phyloP scores from a whole-genome alignment of 345 rosid genomes.

The Odontarrhena argentea region DNA sequence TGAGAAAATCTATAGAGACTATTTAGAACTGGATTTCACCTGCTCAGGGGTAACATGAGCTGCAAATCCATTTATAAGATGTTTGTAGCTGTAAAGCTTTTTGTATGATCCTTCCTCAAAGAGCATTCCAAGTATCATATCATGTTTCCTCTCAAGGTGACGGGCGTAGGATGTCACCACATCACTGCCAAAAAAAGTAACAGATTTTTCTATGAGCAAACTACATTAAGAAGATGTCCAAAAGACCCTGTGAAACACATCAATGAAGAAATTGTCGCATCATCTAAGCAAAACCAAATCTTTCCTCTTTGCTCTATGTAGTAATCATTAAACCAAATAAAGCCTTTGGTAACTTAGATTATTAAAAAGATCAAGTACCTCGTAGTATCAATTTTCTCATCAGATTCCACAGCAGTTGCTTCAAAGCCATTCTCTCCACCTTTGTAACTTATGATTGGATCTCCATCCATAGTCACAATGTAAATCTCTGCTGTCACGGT shows the following conservation, averaged over 20 bases:
- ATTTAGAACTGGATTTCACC: constrained; percentile 56
- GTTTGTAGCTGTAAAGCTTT: constrained; percentile 94
- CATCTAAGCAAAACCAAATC: not conserved
- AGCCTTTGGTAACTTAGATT: not conserved
- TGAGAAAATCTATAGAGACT: constrained; percentile 6
- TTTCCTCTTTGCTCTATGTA: not conserved
- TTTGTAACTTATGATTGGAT: constrained; percentile 79
- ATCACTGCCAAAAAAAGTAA: constrained; percentile 55
- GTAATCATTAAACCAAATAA: not conserved
- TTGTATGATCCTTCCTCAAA: constrained; percentile 76
- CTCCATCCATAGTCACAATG: constrained; percentile 87
- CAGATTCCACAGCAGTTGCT: constrained; percentile 87
- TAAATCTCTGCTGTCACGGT: constrained; percentile 69
- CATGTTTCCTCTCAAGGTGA: constrained; percentile 92
- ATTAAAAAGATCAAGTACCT: constrained; percentile 51
- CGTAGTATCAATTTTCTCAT: constrained; percentile 73
- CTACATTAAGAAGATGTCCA: not conserved
- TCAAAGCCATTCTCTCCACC: constrained; percentile 90
- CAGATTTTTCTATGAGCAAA: constrained; percentile 5
- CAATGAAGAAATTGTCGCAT: not conserved
- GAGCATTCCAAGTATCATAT: constrained; percentile 81
- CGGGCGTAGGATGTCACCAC: constrained; percentile 72
- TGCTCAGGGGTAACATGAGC: constrained; percentile 81
- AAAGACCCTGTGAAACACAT: not conserved
- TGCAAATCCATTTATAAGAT: constrained; percentile 93